These are phyloP conservation scores for Primulina tabacum DNA, from an alignment of 257 asterid genomes.

Conservation along the genomic window DNA sequence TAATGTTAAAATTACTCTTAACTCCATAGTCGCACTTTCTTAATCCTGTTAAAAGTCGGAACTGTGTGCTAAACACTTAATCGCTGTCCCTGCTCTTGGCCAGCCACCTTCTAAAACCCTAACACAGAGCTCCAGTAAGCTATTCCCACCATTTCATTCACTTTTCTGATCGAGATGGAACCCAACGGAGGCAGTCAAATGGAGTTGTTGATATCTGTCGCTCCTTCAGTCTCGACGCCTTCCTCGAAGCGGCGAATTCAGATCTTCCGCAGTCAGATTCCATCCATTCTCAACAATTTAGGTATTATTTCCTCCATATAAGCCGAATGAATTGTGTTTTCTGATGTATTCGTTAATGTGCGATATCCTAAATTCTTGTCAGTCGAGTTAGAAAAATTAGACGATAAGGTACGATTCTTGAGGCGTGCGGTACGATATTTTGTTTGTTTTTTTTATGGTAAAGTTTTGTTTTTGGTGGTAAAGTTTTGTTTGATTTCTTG, in stretches of 20 bases:
- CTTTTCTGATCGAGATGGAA: constrained; percentile 28
- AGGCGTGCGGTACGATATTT: not conserved
- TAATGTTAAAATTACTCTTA: too few species aligned
- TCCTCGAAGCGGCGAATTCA: constrained; percentile 65
- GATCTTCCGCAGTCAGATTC: constrained; percentile 80
- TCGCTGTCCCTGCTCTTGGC: too few species aligned
- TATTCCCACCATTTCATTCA: not conserved
- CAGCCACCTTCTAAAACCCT: constrained; percentile 43
- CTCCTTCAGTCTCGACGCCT: constrained; percentile 53
- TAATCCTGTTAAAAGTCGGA: too few species aligned
- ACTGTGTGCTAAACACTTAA: too few species aligned
- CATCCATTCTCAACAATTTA: constrained; percentile 45
- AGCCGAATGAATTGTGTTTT: not conserved
- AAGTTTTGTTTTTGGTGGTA: not conserved
- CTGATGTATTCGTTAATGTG: not conserved
- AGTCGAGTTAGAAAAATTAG: not conserved
- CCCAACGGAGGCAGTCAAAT: constrained; percentile 42
- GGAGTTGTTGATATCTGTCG: constrained; percentile 50
- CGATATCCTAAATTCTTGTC: not conserved
- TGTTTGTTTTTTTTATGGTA: too few species aligned
- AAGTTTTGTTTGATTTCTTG: not conserved
- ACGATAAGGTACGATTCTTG: not conserved
- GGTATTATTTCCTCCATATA: constrained; percentile 32
- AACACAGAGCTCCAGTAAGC: constrained; percentile 29
- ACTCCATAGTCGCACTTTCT: too few species aligned